Evolutionary conservation across 31 red algal genomes (phyloP).

Genomic region (Asparagopsis taxiformis): DNA sequence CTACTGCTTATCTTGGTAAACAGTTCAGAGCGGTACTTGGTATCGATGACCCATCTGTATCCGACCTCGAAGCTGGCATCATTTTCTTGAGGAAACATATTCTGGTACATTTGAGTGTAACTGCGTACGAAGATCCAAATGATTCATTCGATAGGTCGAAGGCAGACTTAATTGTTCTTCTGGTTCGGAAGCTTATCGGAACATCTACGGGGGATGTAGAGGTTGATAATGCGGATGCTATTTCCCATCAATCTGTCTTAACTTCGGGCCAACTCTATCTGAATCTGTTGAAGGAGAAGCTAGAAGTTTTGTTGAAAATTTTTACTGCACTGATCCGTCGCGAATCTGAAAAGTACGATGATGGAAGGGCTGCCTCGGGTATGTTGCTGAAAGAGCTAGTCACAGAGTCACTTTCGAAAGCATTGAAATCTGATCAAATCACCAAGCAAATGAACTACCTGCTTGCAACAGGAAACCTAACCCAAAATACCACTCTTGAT

Average conservation of each 20-base stretch:
- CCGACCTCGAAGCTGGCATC: slow-evolving; percentile 59
- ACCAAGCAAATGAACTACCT: slow-evolving; percentile 69
- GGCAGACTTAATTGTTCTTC: slow-evolving; percentile 58
- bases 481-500: slow-evolving; percentile 60
- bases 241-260: slow-evolving; percentile 87
- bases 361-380: not conserved
- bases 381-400: slow-evolving; percentile 17
- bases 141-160: slow-evolving; percentile 56
- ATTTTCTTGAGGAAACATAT: slow-evolving; percentile 78
- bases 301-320: slow-evolving; percentile 60
- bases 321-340: slow-evolving; percentile 22
- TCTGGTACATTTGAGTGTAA: slow-evolving; percentile 84
- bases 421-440: slow-evolving; percentile 30
- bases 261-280: slow-evolving; percentile 90
- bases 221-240: slow-evolving; percentile 80
- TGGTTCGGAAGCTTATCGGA: slow-evolving; percentile 77
- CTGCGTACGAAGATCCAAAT: slow-evolving; percentile 41
- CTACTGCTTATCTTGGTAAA: slow-evolving; percentile 62
- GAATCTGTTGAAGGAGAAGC: slow-evolving; percentile 77
- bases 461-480: slow-evolving; percentile 85
- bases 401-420: slow-evolving; percentile 11
- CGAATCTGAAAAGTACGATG: slow-evolving; percentile 17
- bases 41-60: slow-evolving; percentile 38
- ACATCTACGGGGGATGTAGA: slow-evolving; percentile 55
- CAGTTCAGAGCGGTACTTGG: slow-evolving; percentile 62